Base-by-base conservation (phyloP, 1,139 yeast species). In the Taphrina confusa region DNA sequence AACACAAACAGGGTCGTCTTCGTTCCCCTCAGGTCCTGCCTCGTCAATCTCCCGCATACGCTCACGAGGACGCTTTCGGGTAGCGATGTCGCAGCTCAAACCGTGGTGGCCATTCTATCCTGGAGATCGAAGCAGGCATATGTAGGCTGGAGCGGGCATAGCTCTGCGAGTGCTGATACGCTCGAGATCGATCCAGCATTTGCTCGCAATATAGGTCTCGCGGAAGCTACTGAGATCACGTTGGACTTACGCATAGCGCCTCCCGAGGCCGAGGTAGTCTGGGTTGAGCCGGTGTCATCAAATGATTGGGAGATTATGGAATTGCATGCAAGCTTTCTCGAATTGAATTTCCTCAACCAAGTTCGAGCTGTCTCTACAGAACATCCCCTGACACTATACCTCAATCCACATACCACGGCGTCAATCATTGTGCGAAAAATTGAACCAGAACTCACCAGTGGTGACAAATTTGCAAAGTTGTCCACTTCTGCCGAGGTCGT, bases 271-370 rank as follows among this genome's bases (percentile, higher is more conserved):
- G 73, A 78, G 5, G 81, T 83, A 4, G 83, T 91, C 6, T 83
- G 81, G 68, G 77, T 91, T 47, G 97, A 89, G 69, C 97, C 97
- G 0, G 73, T 80, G 33, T 78, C 87, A 0, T 73, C 84, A 2
- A 80, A 86, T 2, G 98, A 92, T 70, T 92, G 97, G 97, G 97
- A 91, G 67, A 36, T 58, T n/a, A 52, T 58, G 61, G 96, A 90
- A 68, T 74, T 87, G 3, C 88, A 92, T 71, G 94, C 96, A 1
- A 83, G 80, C 52, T 80, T 79, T 55, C 78, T 92, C 42, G 97
- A 92, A 69, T 82, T 82, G 54, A 82, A 82, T 66, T 78, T 91
- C 67, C 75, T 91, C 45, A 82, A 84, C 59, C 97, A 91, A 71
- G 83, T 94, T 1, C 76, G 97, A 62, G 87, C 94, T 56, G 87